Percentiles rank a stretch among this genome's conserved stretches.
Evolutionary conservation across 78 protist species (phyloP).

Genomic region (Planoprotostelium fungivorum): DNA sequence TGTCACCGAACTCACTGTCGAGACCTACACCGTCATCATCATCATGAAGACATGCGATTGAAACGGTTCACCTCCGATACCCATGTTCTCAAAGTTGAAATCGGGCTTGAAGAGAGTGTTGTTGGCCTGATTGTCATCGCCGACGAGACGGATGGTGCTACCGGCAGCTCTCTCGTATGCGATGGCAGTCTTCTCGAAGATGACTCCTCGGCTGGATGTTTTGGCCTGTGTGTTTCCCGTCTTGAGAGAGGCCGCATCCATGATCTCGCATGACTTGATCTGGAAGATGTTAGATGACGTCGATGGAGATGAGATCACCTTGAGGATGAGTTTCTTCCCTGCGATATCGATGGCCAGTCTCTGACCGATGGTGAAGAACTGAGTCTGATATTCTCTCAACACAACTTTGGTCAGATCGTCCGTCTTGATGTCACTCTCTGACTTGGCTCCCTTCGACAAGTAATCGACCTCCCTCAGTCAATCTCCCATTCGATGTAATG

Average conservation of each 20-base stretch:
- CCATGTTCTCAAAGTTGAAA: slow-evolving; percentile 92
- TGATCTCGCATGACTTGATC: background rate
- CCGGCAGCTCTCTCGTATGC: background rate
- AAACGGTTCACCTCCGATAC: slow-evolving; percentile 81
- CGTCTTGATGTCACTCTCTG: background rate
- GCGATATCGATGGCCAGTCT: background rate
- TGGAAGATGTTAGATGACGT: background rate
- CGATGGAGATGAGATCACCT: too few relatives aligned
- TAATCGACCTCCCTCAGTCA: too few relatives aligned
- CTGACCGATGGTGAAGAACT: background rate
- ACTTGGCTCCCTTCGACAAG: background rate
- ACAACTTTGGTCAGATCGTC: background rate
- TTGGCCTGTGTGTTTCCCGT: background rate
- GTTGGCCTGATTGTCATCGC: background rate
- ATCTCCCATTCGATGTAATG: too few relatives aligned
- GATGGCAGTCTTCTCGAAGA: background rate
- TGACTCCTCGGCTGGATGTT: background rate
- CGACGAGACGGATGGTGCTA: background rate
- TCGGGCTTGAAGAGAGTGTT: slow-evolving; percentile 54
- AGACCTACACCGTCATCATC: slow-evolving; percentile 64
- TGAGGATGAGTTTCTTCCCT: background rate
- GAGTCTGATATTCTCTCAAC: background rate
- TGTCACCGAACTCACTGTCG: slow-evolving; percentile 84
- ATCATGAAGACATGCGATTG: background rate
- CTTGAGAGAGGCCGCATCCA: background rate